These are phyloP conservation scores for Casuarina glauca DNA, from an alignment of 306 rosid species.

Conservation along the genomic window DNA sequence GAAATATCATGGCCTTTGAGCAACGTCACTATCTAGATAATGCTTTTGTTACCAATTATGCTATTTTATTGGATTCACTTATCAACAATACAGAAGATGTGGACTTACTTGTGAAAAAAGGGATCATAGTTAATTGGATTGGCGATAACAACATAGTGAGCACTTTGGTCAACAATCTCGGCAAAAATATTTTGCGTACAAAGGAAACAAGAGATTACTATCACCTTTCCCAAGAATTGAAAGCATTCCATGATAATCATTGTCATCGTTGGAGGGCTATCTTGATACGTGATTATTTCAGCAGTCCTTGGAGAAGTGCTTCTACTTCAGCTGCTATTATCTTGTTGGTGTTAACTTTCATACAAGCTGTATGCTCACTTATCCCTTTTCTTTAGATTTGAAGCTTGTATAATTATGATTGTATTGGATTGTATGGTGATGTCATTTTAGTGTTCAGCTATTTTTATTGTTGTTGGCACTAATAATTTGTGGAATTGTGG, in stretches of 20 bases:
- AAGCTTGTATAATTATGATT: no score
- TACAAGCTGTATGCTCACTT: conserved; percentile 24
- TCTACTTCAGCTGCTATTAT: conserved; percentile 21
- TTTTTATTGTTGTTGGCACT: no score
- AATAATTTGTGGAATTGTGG: no score
- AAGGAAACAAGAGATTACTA: neutral
- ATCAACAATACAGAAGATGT: conserved; percentile 4
- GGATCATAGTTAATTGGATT: conserved; percentile 26
- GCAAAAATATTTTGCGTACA: neutral
- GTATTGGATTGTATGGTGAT: no score
- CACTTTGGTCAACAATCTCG: conserved; percentile 27
- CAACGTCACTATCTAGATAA: neutral
- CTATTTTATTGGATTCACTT: neutral
- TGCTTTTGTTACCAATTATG: neutral
- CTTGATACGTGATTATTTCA: conserved; percentile 28
- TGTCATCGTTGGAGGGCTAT: conserved; percentile 23
- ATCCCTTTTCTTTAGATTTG: no score
- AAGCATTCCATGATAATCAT: conserved; percentile 14
- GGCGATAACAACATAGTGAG: conserved; percentile 27
- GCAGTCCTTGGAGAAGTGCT: conserved; percentile 31
- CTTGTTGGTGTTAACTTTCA: conserved; percentile 20
- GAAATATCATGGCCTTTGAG: conserved; percentile 15
- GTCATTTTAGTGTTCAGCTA: no score
- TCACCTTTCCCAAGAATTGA: neutral
- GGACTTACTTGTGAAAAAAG: conserved; percentile 26